phyloP scores from a whole-genome alignment of 2,329 filamentous ascomycete genomes.

The Aspergillus brasiliensis region DNA sequence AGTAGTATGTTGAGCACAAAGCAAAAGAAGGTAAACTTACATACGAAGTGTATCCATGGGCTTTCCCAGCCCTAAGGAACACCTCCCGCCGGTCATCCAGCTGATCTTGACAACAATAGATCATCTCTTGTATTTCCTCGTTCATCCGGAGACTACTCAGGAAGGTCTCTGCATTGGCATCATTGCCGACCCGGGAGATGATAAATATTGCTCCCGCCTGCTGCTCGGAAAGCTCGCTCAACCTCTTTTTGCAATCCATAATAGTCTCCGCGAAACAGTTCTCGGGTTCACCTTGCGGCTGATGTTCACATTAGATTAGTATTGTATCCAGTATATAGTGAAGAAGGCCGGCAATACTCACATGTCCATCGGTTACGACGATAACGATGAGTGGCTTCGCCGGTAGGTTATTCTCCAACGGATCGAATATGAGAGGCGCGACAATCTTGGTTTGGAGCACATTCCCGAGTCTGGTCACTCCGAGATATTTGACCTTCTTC shows the following conservation, averaged over 20 bases:
- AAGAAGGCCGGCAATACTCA: neutral
- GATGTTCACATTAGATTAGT: neutral
- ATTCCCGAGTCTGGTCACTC: neutral
- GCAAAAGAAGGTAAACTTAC: neutral
- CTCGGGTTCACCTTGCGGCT: neutral
- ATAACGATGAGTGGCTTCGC: neutral
- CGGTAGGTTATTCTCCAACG: neutral
- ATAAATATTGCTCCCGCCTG: neutral
- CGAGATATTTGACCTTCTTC: neutral
- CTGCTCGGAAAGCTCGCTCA: neutral
- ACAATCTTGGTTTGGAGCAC: neutral
- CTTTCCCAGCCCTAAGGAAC: neutral
- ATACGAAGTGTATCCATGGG: neutral
- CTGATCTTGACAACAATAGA: slow-evolving; percentile 1
- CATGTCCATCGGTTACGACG: neutral
- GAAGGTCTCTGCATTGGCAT: neutral
- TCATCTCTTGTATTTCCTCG: neutral
- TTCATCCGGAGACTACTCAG: neutral
- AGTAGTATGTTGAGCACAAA: neutral
- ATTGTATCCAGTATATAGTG: neutral
- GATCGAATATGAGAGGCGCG: neutral
- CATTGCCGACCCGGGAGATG: slow-evolving; percentile 1
- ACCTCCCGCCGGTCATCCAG: neutral
- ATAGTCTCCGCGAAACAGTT: neutral
- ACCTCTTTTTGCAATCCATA: neutral